Evolutionary conservation across 768 basidiomycete species (phyloP), one percentile per base, ranked within the genome.

Genomic region (Jaapia argillacea): DNA sequence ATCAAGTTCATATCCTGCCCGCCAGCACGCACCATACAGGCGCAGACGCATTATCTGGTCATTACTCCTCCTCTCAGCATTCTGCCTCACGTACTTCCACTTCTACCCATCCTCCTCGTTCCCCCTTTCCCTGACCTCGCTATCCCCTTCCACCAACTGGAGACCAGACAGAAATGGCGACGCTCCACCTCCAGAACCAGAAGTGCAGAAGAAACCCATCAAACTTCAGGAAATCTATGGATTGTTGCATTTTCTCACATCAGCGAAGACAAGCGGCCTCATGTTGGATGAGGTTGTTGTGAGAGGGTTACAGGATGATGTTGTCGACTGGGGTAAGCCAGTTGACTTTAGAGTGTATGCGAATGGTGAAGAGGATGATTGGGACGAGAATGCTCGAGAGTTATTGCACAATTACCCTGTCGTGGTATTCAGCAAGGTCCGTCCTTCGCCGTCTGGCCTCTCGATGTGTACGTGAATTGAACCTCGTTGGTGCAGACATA

Each of bases 391-490:
- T 35, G 58, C 69, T 14, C 55, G 54, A 35, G 53, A 52, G 18
- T 51, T 87, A 38, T 63, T 72, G 27, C 54, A 66, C 14, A 58
- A 73, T 24, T 68, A 74, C 51, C 86, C 86, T 2, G 60, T 90
- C 5, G 66, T 89, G 36, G 77, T 90, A 10, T 88, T 90, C 53
- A 88, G 85, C 68, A 90, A 90, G 70, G 84, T 81, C 43, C 24
- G 69, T 59, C 18, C n/a, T n/a, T n/a, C n/a, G 20, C 36, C 4
- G 13, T 33, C 28, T 16, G 10, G 28, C 28, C 16, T 33, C 28
- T 16, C 16, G 10, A 16, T 16, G 10, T 16, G 10, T 33, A 10
- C 10, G 28, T 24, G 46, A 24, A 36, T 47, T 48, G n/a, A 24
- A 24, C 45, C 20, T n/a, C 41, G 2, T 43, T n/a, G n/a, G 5